A percentile compares a stretch with the other conserved stretches of the same genome.
Conservation (phyloP, 169 alveolate genomes). For the Miamiensis avidus region DNA sequence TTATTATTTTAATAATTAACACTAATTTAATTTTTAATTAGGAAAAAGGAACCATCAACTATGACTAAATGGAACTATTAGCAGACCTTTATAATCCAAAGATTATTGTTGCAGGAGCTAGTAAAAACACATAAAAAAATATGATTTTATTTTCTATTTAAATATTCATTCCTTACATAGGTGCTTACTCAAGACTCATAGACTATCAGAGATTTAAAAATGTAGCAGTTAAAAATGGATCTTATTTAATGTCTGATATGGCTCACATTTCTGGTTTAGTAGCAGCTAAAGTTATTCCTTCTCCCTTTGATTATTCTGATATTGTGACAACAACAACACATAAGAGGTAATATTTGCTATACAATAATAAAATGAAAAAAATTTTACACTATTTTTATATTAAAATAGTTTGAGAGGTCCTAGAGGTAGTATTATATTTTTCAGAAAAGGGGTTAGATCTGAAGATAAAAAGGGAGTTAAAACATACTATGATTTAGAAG, state of each 20-base stretch:
- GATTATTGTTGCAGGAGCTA: slow-evolving; percentile 86
- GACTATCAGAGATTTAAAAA: slow-evolving; percentile 89
- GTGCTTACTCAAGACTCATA: slow-evolving; percentile 82
- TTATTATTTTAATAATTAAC: background rate
- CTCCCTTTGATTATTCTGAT: slow-evolving; percentile 91
- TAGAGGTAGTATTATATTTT: slow-evolving; percentile 94
- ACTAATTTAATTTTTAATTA: background rate
- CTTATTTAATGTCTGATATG: slow-evolving; percentile 96
- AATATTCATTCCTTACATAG: slow-evolving; percentile 35
- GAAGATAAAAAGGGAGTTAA: slow-evolving; percentile 42
- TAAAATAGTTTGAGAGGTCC: slow-evolving; percentile 93
- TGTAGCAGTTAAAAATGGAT: slow-evolving; percentile 95
- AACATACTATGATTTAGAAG: slow-evolving; percentile 76
- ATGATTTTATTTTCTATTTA: too few species aligned
- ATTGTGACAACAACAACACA: slow-evolving; percentile 99
- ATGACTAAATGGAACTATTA: slow-evolving; percentile 88
- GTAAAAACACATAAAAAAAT: background rate
- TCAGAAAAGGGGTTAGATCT: slow-evolving; percentile 68
- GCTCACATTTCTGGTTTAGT: slow-evolving; percentile 97
- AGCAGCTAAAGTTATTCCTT: slow-evolving; percentile 91
- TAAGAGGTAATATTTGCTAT: slow-evolving; percentile 60
- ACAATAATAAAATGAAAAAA: background rate
- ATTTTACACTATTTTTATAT: background rate
- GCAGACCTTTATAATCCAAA: slow-evolving; percentile 90
- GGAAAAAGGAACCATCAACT: slow-evolving; percentile 92